Evolutionary conservation across 192 early-diverging fungal species (phyloP), one percentile per base, ranked within the genome.

Genomic region (Mortierella antarctica): DNA sequence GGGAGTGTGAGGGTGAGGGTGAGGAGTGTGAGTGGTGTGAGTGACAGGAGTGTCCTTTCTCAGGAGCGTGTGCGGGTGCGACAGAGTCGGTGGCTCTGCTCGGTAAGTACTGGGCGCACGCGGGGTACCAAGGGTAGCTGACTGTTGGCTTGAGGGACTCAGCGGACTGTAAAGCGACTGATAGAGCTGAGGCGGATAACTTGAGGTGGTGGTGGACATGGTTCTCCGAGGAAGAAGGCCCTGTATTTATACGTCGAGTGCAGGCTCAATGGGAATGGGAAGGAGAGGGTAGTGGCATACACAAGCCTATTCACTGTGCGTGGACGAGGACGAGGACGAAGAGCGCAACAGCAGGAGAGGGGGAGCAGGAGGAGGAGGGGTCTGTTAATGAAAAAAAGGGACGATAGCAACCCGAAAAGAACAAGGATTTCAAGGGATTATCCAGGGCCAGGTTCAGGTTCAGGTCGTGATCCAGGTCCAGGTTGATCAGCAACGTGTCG

Each of bases 191-290:
- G 74, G 58, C 21, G 75, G 75, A 31, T 79, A 79, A 23, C 75
- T 79, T 52, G 75, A 71, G 20, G 68, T 57, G 58, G 68, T 71
- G 51, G 69, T 80, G 58, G 77, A 80, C 77, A 80, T 80, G 77
- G 65, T 55, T 67, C 42, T 59, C 45, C 31, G 45, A 51, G 46
- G 41, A 62, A 62, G 47, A 17, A 8, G 0, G 58, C 17, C 20
- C 18, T 53, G 74, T 78, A 78, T 78, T 78, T 78, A 78, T 78
- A 78, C 55, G 21, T 47, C 48, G 47, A 18, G 45, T 64, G 21
- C 20, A 4, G 11, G 57, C 44, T 46, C 18, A 40, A 18, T 1
- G 23, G 47, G 55, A 23, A 45, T 57, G 67, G 40, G 56, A 8
- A 55, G 18, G 12, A 42, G 62, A 44, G 39, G 12, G 57, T 13